A percentile compares a stretch with the other conserved stretches of the same genome.
These are phyloP conservation scores for Pichia sp. DNA, from an alignment of 1,139 yeast species.

Conservation along the genomic window DNA sequence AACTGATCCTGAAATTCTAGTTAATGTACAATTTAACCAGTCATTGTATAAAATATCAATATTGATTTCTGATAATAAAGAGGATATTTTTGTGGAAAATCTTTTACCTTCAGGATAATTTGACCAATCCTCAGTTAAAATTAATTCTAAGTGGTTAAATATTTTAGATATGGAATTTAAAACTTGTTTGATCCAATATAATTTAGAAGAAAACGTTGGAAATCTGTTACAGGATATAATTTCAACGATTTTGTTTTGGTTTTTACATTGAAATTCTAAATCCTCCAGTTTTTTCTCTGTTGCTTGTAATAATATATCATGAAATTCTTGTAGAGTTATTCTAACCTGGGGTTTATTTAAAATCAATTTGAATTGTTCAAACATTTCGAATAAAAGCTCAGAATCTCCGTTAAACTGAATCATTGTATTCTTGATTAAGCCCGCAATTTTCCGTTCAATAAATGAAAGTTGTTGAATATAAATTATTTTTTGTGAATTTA, in stretches of 20 bases:
- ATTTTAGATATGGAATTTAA: slow-evolving; percentile 37
- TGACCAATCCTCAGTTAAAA: slow-evolving; percentile 71
- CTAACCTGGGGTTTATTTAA: slow-evolving; percentile 46
- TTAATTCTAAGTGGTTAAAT: slow-evolving; percentile 38
- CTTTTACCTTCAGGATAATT: slow-evolving; percentile 67
- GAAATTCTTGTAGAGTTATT: slow-evolving; percentile 51
- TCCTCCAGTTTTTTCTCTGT: slow-evolving; percentile 41
- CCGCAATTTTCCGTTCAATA: slow-evolving; percentile 42
- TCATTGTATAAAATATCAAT: slow-evolving; percentile 36
- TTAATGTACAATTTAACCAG: slow-evolving; percentile 40
- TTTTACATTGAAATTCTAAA: slow-evolving; percentile 36
- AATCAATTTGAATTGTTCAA: slow-evolving; percentile 42
- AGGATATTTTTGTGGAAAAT: slow-evolving; percentile 45
- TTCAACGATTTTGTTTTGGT: slow-evolving; percentile 31
- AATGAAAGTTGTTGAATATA: slow-evolving; percentile 39
- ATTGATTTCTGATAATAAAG: slow-evolving; percentile 42
- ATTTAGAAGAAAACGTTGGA: slow-evolving; percentile 41
- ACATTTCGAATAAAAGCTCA: slow-evolving; percentile 44
- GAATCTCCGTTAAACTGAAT: slow-evolving; percentile 34
- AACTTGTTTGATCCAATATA: slow-evolving; percentile 48
- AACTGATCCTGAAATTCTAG: slow-evolving; percentile 17
- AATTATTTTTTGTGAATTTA: slow-evolving; percentile 23
- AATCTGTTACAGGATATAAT: slow-evolving; percentile 37
- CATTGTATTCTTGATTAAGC: slow-evolving; percentile 35
- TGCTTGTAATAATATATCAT: slow-evolving; percentile 39